A percentile compares a stretch with the other conserved stretches of the same genome.
These are phyloP conservation scores for Nepenthes gracilis DNA, from an alignment of 148 eudicot genomes.

Conservation along the genomic window DNA sequence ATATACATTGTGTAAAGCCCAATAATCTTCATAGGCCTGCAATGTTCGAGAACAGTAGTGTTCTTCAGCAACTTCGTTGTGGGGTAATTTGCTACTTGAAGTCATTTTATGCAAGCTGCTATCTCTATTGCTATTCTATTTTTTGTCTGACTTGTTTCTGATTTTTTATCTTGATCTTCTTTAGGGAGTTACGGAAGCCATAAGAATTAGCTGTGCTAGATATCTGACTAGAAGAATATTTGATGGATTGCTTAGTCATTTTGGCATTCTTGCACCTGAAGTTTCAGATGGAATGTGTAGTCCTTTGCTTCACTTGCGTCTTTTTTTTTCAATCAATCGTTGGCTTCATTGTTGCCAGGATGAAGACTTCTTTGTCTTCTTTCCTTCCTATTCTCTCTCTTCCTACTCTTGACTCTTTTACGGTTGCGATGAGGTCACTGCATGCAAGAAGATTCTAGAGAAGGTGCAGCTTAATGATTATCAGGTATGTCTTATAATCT, in stretches of 20 bases:
- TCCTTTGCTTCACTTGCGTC: background rate
- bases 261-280: constrained; percentile 68
- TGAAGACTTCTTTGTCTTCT: background rate
- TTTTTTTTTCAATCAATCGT: constrained; percentile 1
- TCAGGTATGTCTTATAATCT: constrained; percentile 39
- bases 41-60: constrained; percentile 74
- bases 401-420: background rate
- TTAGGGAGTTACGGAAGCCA: constrained; percentile 99
- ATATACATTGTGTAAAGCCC: constrained; percentile 91
- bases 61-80: constrained; percentile 88
- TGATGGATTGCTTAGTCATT: constrained; percentile 64
- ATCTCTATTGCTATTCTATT: background rate
- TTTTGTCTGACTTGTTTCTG: background rate
- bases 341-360: background rate
- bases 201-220: constrained; percentile 97
- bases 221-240: constrained; percentile 82
- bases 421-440: constrained; percentile 54
- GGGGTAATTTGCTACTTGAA: constrained; percentile 46
- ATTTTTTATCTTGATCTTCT: constrained; percentile 11
- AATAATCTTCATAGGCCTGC: constrained; percentile 91
- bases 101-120: constrained; percentile 1
- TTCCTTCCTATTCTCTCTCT: background rate
- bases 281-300: constrained; percentile 49
- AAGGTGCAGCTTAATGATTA: constrained; percentile 67
- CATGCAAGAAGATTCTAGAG: constrained; percentile 54